Base-by-base conservation (phyloP, 1,284 basidiomycete genomes). In the Cronartium quercuum region DNA sequence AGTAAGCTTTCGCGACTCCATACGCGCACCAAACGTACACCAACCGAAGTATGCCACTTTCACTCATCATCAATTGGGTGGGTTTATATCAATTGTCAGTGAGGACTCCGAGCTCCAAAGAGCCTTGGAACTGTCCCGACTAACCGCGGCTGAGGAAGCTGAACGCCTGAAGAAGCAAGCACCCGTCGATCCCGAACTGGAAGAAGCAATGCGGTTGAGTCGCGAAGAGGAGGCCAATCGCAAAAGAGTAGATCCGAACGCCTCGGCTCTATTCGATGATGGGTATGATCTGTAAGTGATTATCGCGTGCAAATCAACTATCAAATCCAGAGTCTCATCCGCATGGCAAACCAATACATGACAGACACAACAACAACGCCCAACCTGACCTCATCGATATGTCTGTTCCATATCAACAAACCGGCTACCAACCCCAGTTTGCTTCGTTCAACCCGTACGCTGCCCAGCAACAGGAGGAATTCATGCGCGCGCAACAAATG, bases 101-200 rank as follows among this genome's bases (percentile, higher is more conserved):
- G 90, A 90, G 68, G 93, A 96, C 57, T 90, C 91, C 7, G 94
- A 96, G 76, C 83, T 96, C 76, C 85, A 84, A 77, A 84, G 85
- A 58, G 92, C 92, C 3, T 91, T 95, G 24, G 79, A 79, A 61
- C 71, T 75, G 13, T 75, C 71, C 10, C 57, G 60, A 47, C 65
- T 75, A 3, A 75, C 64, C 55, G 71, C 71, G n/a, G 65, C 65
- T 13, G 64, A 75, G 29, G 71, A 75, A 55, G 71, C 71, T 4
- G 71, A 75, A 41, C 71, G 71, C 21, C 57, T 58, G 35, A 75
- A 75, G 21, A 61, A 61, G 35, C 60, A 66, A 37, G 12, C 24
- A 29, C 70, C 70, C 2, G 62, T 63, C 24, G 71, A 75, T 40
- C 64, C 71, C 7, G 71, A 75, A 47, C 42, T 75, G 76, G 92